Evolutionary conservation across 2,329 filamentous ascomycete species (phyloP).

Genomic region (Dichotomopilus funicola): DNA sequence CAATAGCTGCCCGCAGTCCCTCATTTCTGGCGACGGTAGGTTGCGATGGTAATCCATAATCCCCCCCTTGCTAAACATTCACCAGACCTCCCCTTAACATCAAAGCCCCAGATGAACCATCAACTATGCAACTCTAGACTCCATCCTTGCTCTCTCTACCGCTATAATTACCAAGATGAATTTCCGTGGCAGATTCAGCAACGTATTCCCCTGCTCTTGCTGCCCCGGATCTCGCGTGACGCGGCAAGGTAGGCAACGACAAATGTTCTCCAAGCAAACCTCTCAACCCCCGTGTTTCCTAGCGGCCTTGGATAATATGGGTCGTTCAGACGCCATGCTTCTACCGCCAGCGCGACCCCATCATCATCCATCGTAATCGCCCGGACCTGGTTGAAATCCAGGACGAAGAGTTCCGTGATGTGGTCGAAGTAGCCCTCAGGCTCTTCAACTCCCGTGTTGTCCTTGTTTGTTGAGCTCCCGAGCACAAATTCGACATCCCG

Average conservation of each 20-base stretch:
- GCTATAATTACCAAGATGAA: too few species aligned
- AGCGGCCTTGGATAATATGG: not conserved
- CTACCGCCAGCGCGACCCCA: not conserved
- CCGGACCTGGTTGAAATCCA: not conserved
- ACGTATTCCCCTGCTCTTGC: too few species aligned
- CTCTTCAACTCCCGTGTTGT: not conserved
- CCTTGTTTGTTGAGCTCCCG: not conserved
- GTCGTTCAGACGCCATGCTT: not conserved
- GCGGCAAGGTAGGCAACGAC: not conserved
- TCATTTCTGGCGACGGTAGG: too few species aligned
- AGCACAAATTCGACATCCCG: constrained; percentile 4
- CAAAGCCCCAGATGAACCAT: too few species aligned
- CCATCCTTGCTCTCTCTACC: too few species aligned
- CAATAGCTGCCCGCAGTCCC: too few species aligned
- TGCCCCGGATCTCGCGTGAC: too few species aligned
- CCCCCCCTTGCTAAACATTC: too few species aligned
- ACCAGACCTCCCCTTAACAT: too few species aligned
- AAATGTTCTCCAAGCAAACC: not conserved
- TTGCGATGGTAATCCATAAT: too few species aligned
- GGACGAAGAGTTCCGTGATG: not conserved
- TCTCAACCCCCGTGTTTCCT: not conserved
- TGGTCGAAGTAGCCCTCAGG: not conserved
- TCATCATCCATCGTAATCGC: not conserved
- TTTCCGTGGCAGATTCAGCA: too few species aligned
- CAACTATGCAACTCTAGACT: too few species aligned